Evolutionary conservation across 441 rosid species (phyloP), one percentile per base, ranked within the genome.

Genomic region (Raphanus hybrid): DNA sequence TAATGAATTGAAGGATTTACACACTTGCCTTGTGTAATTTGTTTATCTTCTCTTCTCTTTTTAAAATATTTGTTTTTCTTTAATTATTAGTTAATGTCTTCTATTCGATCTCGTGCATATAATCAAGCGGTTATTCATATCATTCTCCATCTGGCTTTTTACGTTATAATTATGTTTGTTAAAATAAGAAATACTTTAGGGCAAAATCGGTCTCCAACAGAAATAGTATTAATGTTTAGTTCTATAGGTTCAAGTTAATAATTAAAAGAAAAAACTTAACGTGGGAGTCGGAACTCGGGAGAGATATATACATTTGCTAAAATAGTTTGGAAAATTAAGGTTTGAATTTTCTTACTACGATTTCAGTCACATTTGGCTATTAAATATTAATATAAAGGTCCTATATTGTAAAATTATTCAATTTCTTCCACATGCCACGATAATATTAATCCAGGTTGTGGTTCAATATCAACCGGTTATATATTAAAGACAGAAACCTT

Each of bases 81-180:
- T 48, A 34, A 3, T 61, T 20, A 34, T 26, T 69, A 64, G 65
- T 64, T 70, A 26, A 55, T 16, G 48, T 55, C 48, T 48, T 39
- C 35, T 55, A 18, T 64, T 70, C 39, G 57, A 58, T 58, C 20
- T 26, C 35, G 67, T 71, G 65, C 52, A 77, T 41, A 26, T 55
- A 2, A 29, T 77, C 67, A 29, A 10, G 29, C 16, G 58, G 41
- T 37, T n/a, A 62, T 70, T 50, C 26, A 20, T 70, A 52, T 4
- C 18, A 64, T 26, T 15, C 5, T 27, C 64, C 23, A 55, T 15
- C n/a, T 54, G 45, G 34, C 26, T 52, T 57, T 23, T 67, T 60
- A 32, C 14, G 29, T 41, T 41, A 41, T 26, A n/a, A 32, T 48
- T 58, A 64, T 1, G 43, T 41, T 58, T 41, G 60, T 23, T 64